Base-by-base conservation (phyloP, 2,329 filamentous ascomycete genomes). In the Nothomitra cinnamomea region DNA sequence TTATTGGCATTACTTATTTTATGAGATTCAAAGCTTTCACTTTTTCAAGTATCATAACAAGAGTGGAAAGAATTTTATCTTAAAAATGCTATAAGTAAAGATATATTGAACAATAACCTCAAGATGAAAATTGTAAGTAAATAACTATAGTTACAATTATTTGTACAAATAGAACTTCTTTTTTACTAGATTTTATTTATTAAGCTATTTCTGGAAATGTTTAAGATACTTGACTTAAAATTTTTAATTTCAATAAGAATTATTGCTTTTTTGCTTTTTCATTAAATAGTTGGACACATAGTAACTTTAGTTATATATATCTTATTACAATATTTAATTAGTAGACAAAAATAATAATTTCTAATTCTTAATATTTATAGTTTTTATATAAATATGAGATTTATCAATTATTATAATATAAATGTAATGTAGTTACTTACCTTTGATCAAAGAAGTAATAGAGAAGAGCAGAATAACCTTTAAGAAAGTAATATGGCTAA, bases 311-410 rank as follows among this genome's bases (percentile, higher is more conserved):
- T 38, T 38, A 38, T 38, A 15, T 15, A 38, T 38, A 15, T 7
- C 35, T 38, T 38, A 38, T 15, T 15, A 38, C 35, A 15, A 38
- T 38, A 38, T 38, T 38, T 15, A 15, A 38, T 38, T 15, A 15
- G 35, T 38, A 38, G 35, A 38, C 35, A 15, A 38, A 38, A 38
- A 38, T 51, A 51, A 8, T 22, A 22, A 51, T 28, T 51, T 24
- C 48, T 51, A n/a, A 51, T 51, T 28, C 48, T 51, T 10, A 17
- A 51, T 51, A 51, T 12, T 22, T 17, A 51, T 51, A 17, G 48
- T n/a, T 51, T 22, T 51, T 22, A 51, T 28, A 10, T 51, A 15
- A 51, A 21, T 22, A 51, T 28, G 48, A 28, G 28, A 24, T 51
- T 51, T 32, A 51, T 51, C 28, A 28, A 51, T 13, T 51, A 51